Base-by-base conservation (phyloP, 2,329 filamentous ascomycete genomes). In the Fusarium sp. region DNA sequence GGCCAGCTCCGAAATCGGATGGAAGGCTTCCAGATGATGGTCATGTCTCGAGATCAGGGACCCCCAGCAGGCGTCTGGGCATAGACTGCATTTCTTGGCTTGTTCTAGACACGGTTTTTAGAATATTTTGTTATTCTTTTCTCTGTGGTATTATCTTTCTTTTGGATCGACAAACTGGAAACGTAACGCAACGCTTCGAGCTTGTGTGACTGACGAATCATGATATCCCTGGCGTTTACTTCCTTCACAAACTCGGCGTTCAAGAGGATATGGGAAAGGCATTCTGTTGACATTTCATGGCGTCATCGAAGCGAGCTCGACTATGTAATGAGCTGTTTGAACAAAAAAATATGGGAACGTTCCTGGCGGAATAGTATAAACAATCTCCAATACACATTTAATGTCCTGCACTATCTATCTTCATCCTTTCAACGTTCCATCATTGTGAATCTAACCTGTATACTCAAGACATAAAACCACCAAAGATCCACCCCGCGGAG, bases 1-100 rank as follows among this genome's bases (percentile, higher is more conserved):
- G 72, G 71, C 44, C 75, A 77, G 51, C 73, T 80, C 47, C 73
- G 78, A 61, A 77, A 71, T 67, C 67, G 76, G 16, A 74, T 77
- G 20, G 74, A 75, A 13, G 74, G 69, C 41, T 71, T 78, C 13
- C 76, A 78, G 65, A 76, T 76, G 70, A 68, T 78, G 25, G 67
- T 77, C 45, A 76, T 75, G 74, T 69, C 62, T 40, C 65, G 73
- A 29, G 73, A 75, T 58, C 69, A 75, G 20, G 71, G 65, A 34
- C 72, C 73, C 27, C 68, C 68, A 22, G 43, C 73, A 34, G 73
- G 73, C n/a, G 73, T 75, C 29, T 75, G 73, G 73, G 72, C 73
- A 52, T 75, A 74, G 60, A 52, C 34, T 52, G 49, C 40, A 15
- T 43, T 52, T 20, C n/a, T 41, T 27, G 15, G 41, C 40, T 55